Evolutionary conservation across 2,329 filamentous ascomycete genomes (phyloP).

Genomic region (Emericellopsis cladophorae): DNA sequence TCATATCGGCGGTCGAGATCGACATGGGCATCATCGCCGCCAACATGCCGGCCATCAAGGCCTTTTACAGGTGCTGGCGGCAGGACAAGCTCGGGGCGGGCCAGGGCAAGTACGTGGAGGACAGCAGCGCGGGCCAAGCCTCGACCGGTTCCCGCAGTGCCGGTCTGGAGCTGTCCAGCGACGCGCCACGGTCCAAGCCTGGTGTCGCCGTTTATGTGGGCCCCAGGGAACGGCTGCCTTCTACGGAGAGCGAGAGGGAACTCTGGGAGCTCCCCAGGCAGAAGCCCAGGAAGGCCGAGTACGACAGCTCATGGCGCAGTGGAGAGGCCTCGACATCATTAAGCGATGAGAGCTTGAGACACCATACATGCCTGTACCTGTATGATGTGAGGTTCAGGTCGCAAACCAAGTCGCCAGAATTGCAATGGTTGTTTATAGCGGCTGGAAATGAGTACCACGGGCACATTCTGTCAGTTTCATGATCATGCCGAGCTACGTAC

Average conservation of each 20-base stretch:
- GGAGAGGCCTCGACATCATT: no score
- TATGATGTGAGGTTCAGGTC: no score
- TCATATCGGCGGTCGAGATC: conserved; percentile 2
- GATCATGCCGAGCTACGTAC: no score
- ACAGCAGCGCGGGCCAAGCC: background rate
- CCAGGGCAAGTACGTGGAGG: background rate
- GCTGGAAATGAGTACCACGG: no score
- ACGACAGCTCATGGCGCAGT: no score
- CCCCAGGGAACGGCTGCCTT: background rate
- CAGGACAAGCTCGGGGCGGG: background rate
- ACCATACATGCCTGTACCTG: no score
- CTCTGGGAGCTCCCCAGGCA: background rate
- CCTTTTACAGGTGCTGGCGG: background rate
- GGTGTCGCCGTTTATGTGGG: no score
- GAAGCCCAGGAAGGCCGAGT: no score
- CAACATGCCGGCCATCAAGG: conserved; percentile 2
- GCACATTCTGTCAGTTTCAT: no score
- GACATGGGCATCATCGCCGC: conserved; percentile 1
- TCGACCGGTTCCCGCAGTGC: background rate
- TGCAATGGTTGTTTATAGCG: no score
- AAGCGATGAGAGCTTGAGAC: no score
- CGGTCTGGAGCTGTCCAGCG: background rate
- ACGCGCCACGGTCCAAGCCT: background rate
- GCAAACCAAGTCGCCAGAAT: no score
- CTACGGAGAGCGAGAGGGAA: conserved; percentile 2